Evolutionary conservation across 2,329 filamentous ascomycete species (phyloP), one percentile per base, ranked within the genome.

Genomic region (Plectosphaerella sp.): DNA sequence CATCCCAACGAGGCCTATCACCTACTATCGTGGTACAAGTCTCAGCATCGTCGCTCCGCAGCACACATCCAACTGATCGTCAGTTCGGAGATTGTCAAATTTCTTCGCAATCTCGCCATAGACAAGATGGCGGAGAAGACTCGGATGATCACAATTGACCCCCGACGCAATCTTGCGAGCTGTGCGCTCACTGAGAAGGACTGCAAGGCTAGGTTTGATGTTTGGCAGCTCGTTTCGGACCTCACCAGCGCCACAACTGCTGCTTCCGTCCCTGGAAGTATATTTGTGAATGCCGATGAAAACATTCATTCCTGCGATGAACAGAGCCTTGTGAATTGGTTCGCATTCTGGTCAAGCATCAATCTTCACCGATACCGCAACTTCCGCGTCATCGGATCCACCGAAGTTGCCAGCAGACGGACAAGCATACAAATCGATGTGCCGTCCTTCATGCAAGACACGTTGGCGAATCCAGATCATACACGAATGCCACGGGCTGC

Each of bases 301-400:
- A 63, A 57, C 2, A 78, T 86, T 45, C 75, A 83, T 51, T 70
- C 74, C 1, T 79, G 80, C 51, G 82, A 86, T 54, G 83, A 87
- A 60, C 78, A 84, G 59, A 83, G 77, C 52, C 67, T 87, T 25
- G 74, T 86, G 10, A 81, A 84, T 55, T 85, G 80, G 77, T 86
- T 84, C 61, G 80, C 78, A 1, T 79, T 72, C 64, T 86, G 82
- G 83, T 71, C 80, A 1, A 67, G 72, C 33, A 54, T 64, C 51
- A 74, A 76, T 28, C 60, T 81, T 36, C 75, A 83, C 52, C 65
- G 67, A 41, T 80, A 75, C 58, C 75, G 80, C 33, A 76, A 73
- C 37, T 85, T 86, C 57, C 67, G 70, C 16, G 76, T 86, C 3
- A 51, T 86, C 5, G 82, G 82, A 3, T 80, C 80, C 1, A 59